Percentiles rank a stretch among this genome's conserved stretches.
Evolutionary conservation across 2,329 filamentous ascomycete genomes (phyloP).

Genomic region (Cladosporium sp.): DNA sequence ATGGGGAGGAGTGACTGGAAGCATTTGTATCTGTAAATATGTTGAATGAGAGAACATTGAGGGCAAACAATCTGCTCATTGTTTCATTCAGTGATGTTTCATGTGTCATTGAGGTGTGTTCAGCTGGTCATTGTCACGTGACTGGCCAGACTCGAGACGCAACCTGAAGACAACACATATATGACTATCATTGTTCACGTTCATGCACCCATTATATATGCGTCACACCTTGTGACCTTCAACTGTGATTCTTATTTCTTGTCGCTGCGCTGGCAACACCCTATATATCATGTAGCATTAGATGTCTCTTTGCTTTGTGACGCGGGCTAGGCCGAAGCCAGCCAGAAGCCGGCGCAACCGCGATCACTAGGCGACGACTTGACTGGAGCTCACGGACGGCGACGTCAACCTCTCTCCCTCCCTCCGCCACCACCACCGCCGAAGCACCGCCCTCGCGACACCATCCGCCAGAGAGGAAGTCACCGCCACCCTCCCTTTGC

Average conservation of each 20-base stretch:
- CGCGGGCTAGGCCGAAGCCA: constrained; percentile 1
- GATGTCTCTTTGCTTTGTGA: background rate
- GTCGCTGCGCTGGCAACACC: background rate
- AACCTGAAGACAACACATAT: background rate
- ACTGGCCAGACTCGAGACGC: background rate
- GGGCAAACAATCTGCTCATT: background rate
- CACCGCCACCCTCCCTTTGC: background rate
- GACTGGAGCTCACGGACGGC: background rate
- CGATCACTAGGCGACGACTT: constrained; percentile 1
- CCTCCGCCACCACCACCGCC: background rate
- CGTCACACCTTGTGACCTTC: background rate
- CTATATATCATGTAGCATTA: background rate
- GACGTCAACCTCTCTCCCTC: background rate
- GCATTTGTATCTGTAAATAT: constrained; percentile 24
- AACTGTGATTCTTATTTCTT: background rate
- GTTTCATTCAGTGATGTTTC: background rate
- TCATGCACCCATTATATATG: background rate
- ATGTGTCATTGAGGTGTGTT: background rate
- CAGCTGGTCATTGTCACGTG: background rate
- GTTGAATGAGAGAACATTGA: constrained; percentile 11
- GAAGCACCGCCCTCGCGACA: constrained; percentile 7
- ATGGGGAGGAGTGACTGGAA: constrained; percentile 6
- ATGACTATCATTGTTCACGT: background rate
- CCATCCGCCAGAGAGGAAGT: constrained; percentile 7
- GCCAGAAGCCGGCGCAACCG: constrained; percentile 4